Evolutionary conservation across 306 rosid species (phyloP), one percentile per base, ranked within the genome.

Genomic region (Castanopsis chinensis): DNA sequence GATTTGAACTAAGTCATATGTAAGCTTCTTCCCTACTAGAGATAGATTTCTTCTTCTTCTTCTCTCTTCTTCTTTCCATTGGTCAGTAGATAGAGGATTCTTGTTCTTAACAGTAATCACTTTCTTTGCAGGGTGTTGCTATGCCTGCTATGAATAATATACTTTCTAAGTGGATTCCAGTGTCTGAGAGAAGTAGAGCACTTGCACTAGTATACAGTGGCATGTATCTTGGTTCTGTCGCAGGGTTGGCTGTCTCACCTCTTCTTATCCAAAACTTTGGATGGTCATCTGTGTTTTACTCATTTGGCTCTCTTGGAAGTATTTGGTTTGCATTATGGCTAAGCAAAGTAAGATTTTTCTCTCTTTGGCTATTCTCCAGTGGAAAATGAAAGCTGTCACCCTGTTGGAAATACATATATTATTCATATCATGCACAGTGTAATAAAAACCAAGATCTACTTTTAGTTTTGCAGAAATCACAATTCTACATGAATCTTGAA

Each of bases 91-190:
- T 52, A 20, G 25, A 72, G 37, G 28, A 27, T 25, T 63, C 15
- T 61, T 30, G 23, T 11, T 30, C 53, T 73, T 49, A 59, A 75
- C 27, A 65, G 30, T 55, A 53, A 33, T 20, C 19, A 19, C 57
- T 79, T 58, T 80, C 49, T 73, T 82, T 79, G 80, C 90, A 94
- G 98, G 98, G 98, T 87, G 98, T 94, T 86, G 98, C 98, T 23
- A 94, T 94, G 98, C 98, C 98, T 82, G 98, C 98, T 20, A 94
- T 94, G 98, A 94, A 94, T 83, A 94, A 94, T 87, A 69, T 94
- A 1, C 90, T 94, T 71, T 92, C 97, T 58, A 92, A 92, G 88
- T 94, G 98, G 98, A 82, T 94, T 86, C 98, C 98, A 3, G 97
- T 94, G 74, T 91, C 98, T 12, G 98, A 94, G 94, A 89, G 98